These are phyloP conservation scores for Karstenula rhodostoma DNA, from an alignment of 2,329 filamentous ascomycete genomes.

Conservation along the genomic window DNA sequence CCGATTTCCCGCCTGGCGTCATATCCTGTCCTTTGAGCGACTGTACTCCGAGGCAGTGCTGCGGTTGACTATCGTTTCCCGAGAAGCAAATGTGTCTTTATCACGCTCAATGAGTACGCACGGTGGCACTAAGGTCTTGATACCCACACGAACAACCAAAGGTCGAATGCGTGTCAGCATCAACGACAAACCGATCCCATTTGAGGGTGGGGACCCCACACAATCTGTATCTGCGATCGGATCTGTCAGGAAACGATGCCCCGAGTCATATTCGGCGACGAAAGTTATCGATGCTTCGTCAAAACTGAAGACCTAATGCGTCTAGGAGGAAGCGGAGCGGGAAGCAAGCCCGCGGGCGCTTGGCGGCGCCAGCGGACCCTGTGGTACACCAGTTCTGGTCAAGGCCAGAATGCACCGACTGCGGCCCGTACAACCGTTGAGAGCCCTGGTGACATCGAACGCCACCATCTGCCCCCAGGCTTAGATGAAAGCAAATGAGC, in stretches of 20 bases:
- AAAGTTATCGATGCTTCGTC: constrained; percentile 2
- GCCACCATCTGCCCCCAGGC: constrained; percentile 5
- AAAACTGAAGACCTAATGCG: constrained; percentile 1
- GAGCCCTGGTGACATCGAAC: constrained; percentile 14
- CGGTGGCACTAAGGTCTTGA: constrained; percentile 1
- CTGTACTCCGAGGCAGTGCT: constrained; percentile 2
- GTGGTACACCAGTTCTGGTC: background rate
- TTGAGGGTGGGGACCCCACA: background rate
- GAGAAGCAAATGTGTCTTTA: constrained; percentile 2
- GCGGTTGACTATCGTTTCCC: background rate
- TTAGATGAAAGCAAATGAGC: constrained; percentile 10
- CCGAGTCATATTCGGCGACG: constrained; percentile 1
- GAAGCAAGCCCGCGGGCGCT: constrained; percentile 17
- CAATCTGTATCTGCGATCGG: background rate
- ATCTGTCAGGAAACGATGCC: background rate
- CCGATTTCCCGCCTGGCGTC: constrained; percentile 7
- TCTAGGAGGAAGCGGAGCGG: constrained; percentile 23
- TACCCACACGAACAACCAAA: background rate
- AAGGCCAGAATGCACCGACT: constrained; percentile 7
- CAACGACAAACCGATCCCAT: background rate
- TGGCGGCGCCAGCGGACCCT: constrained; percentile 17
- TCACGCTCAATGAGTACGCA: constrained; percentile 1
- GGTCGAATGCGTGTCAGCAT: background rate
- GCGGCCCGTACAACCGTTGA: constrained; percentile 25
- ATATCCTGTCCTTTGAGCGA: background rate